Conservation (phyloP, 805 yeast species). For the Schwanniomyces pseudopolymorphus region DNA sequence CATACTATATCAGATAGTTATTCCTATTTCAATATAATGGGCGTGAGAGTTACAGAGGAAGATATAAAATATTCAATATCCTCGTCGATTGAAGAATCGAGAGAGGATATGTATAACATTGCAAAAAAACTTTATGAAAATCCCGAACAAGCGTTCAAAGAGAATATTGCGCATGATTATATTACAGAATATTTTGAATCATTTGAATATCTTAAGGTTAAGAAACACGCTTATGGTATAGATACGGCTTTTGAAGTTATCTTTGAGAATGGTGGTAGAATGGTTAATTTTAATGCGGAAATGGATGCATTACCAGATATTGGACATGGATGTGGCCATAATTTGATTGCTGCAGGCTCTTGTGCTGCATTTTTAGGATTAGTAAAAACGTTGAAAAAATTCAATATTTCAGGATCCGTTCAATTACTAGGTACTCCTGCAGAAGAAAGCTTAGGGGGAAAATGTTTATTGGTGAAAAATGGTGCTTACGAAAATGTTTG, state of each 20-base stretch:
- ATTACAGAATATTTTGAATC: too few relatives aligned
- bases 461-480: slow-evolving; percentile 12
- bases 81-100: too few relatives aligned
- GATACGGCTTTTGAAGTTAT: slow-evolving; percentile 19
- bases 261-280: slow-evolving; percentile 1
- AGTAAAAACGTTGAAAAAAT: slow-evolving; percentile 17
- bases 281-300: slow-evolving; percentile 22
- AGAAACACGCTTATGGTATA: slow-evolving; percentile 19
- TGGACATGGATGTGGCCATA: slow-evolving; percentile 30
- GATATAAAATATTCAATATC: too few relatives aligned
- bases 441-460: slow-evolving; percentile 27
- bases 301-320: slow-evolving; percentile 25
- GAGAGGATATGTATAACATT: too few relatives aligned
- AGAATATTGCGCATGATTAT: too few relatives aligned
- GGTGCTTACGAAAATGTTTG: slow-evolving; percentile 22
- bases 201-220: too few relatives aligned
- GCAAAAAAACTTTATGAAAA: too few relatives aligned
- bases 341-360: slow-evolving; percentile 21
- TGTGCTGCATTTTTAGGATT: slow-evolving; percentile 16
- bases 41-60: too few relatives aligned
- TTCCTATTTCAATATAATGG: too few relatives aligned
- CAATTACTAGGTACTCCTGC: slow-evolving; percentile 27
- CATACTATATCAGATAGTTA: too few relatives aligned
- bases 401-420: slow-evolving; percentile 21
- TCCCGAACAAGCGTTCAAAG: too few relatives aligned